Evolutionary conservation across 176 grass and related monocot genomes (phyloP), one percentile per base, ranked within the genome.

Genomic region (Triticum aestivum): DNA sequence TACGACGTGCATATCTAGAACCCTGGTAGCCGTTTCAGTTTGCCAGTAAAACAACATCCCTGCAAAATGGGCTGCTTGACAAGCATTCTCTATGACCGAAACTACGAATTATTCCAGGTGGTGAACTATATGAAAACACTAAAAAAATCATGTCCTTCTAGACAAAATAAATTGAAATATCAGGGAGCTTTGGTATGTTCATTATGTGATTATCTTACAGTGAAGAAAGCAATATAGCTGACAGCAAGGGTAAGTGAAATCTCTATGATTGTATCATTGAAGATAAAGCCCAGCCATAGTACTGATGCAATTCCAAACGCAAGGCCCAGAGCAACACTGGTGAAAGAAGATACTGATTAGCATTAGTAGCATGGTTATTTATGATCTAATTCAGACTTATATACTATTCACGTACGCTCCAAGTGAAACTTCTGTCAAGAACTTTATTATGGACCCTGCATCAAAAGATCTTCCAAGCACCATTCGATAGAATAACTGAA

Each of bases 161-260:
- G 71, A 86, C 24, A 29, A 74, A 64, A 80, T 2, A 18, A 12
- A 83, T 8, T 71, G 9, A 61, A 75, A 49, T 64, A 68, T 34
- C 20, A 79, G 11, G 79, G 65, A 35, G 34, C 32, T 72, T 66
- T 0, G 8, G 65, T 70, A 39, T 39, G 38, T 39, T 2, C 13
- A 3, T 74, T 42, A 76, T 88, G 91, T 92, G 91, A 95, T 82
- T 44, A 85, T 88, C 94, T 97, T 94, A 98, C 96, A 69, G 93
- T 95, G 90, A 92, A 95, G 82, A 94, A 95, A 77, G 96, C 91
- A 88, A 98, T 87, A 84, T 95, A 98, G 89, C 96, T 98, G 87
- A 95, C 93, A 91, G 91, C 93, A 75, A 98, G 82, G 85, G 96
- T 98, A 65, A 95, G 86, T n/a, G 93, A 8, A 85, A 98, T 95